Evolutionary conservation across 148 eudicot species (phyloP).

Genomic region (Polygonum aviculare): DNA sequence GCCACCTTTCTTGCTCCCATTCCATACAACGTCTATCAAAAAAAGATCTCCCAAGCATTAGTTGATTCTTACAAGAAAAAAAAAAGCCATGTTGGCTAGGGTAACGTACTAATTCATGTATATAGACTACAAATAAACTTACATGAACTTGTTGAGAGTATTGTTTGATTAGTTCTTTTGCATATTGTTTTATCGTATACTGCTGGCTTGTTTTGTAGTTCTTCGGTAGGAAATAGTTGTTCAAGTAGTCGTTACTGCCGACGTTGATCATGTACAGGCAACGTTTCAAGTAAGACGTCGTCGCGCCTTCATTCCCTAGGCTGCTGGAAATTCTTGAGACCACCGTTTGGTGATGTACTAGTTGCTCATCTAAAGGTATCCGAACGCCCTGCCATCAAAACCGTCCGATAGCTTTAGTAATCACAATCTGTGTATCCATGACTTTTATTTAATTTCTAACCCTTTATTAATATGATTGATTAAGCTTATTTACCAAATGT

Average conservation of each 20-base stretch:
- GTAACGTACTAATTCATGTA: too few relatives aligned
- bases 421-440: too few relatives aligned
- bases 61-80: neutral
- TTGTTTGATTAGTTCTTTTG: neutral
- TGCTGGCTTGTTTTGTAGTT: neutral
- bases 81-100: neutral
- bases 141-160: neutral
- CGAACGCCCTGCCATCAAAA: slow-evolving; percentile 3
- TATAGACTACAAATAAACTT: neutral
- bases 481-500: neutral
- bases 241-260: slow-evolving; percentile 18
- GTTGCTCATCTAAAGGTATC: slow-evolving; percentile 2
- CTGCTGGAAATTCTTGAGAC: neutral
- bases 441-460: too few relatives aligned
- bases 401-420: neutral
- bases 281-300: neutral
- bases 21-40: slow-evolving; percentile 27
- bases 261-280: slow-evolving; percentile 13
- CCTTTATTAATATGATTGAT: too few relatives aligned
- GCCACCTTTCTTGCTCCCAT: slow-evolving; percentile 55
- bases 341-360: neutral
- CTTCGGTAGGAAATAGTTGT: slow-evolving; percentile 15
- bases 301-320: neutral
- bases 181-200: slow-evolving; percentile 1
- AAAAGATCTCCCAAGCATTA: too few relatives aligned